Conservation (phyloP, 176 grass and related monocot genomes). For the Poa annua region DNA sequence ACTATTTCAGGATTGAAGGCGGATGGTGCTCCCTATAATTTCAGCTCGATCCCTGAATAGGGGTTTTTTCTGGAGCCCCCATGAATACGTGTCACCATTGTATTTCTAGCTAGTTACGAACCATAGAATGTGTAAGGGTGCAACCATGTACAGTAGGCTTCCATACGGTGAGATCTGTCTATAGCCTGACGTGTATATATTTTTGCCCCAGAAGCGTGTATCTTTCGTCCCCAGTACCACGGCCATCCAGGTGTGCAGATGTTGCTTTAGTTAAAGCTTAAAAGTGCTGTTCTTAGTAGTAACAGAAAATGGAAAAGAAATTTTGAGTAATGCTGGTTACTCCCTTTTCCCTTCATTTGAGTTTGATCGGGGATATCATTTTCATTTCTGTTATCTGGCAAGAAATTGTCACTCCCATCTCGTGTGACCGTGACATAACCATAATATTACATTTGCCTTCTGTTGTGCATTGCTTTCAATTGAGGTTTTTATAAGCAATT, state of each 20-base stretch:
- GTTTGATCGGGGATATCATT: constrained; percentile 22
- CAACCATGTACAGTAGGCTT: constrained; percentile 50
- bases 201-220: constrained; percentile 43
- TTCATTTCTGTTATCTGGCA: constrained; percentile 33
- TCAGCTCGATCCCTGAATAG: constrained; percentile 18
- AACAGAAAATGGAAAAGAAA: constrained; percentile 49
- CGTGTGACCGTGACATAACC: constrained; percentile 13
- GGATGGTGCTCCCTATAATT: constrained; percentile 41
- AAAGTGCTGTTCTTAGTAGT: constrained; percentile 25
- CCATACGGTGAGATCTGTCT: constrained; percentile 42
- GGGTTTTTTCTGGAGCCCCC: constrained; percentile 25
- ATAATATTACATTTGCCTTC: constrained; percentile 6
- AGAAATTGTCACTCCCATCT: neutral
- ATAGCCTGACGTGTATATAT: constrained; percentile 55
- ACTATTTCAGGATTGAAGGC: constrained; percentile 59
- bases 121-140: constrained; percentile 37
- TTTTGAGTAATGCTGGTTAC: constrained; percentile 51
- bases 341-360: constrained; percentile 41
- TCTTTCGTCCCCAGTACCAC: constrained; percentile 25
- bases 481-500: constrained; percentile 41
- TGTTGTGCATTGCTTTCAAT: constrained; percentile 33
- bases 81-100: constrained; percentile 35
- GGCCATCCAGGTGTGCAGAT: constrained; percentile 12
- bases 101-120: constrained; percentile 41
- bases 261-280: constrained; percentile 38